Conservation (phyloP, 2,329 filamentous ascomycete species). For the Aspergillus transmontanensis region DNA sequence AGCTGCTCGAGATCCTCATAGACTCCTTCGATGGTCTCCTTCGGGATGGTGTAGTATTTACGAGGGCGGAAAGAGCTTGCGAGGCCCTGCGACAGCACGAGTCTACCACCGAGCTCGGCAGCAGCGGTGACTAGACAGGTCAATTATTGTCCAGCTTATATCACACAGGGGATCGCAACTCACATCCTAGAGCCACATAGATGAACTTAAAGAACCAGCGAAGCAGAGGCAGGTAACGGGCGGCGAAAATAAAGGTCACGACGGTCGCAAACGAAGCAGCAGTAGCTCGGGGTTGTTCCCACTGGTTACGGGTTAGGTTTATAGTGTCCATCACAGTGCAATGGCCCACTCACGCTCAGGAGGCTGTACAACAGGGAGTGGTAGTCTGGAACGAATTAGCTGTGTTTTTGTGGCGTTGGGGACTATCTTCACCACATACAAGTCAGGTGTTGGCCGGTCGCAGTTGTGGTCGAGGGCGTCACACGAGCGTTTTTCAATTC, state of each 20-base stretch:
- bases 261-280: slow-evolving; percentile 60
- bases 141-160: neutral
- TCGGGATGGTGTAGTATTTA: slow-evolving; percentile 67
- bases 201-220: slow-evolving; percentile 63
- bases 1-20: slow-evolving; percentile 66
- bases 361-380: slow-evolving; percentile 69
- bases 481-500: slow-evolving; percentile 59
- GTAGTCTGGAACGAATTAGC: slow-evolving; percentile 52
- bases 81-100: slow-evolving; percentile 60
- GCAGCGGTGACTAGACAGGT: slow-evolving; percentile 55
- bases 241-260: slow-evolving; percentile 63
- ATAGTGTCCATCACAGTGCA: neutral
- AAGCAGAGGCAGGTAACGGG: slow-evolving; percentile 64
- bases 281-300: slow-evolving; percentile 67
- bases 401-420: neutral
- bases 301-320: slow-evolving; percentile 41
- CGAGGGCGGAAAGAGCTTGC: slow-evolving; percentile 63
- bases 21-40: slow-evolving; percentile 63
- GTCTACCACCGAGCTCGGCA: slow-evolving; percentile 59
- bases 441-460: slow-evolving; percentile 64
- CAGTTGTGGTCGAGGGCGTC: slow-evolving; percentile 56
- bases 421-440: slow-evolving; percentile 44
- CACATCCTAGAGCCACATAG: slow-evolving; percentile 62
- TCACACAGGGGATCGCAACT: slow-evolving; percentile 27
- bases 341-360: slow-evolving; percentile 55